Base-by-base conservation (phyloP, 176 grass and related monocot species). In the Aechmea fasciata region DNA sequence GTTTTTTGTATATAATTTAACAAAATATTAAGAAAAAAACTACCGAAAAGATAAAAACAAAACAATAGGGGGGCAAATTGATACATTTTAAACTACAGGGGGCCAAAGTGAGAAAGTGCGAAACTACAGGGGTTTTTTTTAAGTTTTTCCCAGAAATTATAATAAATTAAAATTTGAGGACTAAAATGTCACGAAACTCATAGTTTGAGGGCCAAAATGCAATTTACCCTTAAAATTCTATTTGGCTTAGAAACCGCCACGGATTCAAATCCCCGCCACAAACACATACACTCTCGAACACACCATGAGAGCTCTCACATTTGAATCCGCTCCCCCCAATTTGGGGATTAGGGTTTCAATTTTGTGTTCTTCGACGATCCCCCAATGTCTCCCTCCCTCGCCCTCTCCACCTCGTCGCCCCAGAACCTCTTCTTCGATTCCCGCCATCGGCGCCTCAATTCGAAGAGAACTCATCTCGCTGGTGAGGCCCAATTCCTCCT, bases 311-410 rank as follows among this genome's bases (percentile, higher is more conserved):
- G 55, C 15, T 15, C 55, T 61, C 55, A 10, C 15, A 15, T 15
- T 59, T 59, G 55, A 59, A 15, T 59, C 55, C 55, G 10, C 10
- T 59, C 19, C n/a, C 8, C 6, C 10, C 0, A 2, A 17, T 59
- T 59, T 19, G 55, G 19, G 55, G 13, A 17, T 59, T 9, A 19
- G 55, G n/a, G 3, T 17, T 20, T 22, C 10, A 5, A 15, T 55
- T n/a, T 55, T 5, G 15, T n/a, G 52, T n/a, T 5, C 52, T n/a
- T n/a, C 51, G 11, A 63, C 51, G 3, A 47, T 0, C 69, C 64
- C 47, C 1, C 47, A 55, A 80, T 85, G 83, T 75, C 77, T 29
- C 71, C 72, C 19, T 63, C 73, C 24, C 49, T 85, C 12, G 78
- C 77, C 17, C 41, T 74, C 23, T 79, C 77, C 23, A 22, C 77